Percentiles rank a stretch among this genome's conserved stretches.
Conservation (phyloP, 129 eudicot species). For the Escallonia herrerae region DNA sequence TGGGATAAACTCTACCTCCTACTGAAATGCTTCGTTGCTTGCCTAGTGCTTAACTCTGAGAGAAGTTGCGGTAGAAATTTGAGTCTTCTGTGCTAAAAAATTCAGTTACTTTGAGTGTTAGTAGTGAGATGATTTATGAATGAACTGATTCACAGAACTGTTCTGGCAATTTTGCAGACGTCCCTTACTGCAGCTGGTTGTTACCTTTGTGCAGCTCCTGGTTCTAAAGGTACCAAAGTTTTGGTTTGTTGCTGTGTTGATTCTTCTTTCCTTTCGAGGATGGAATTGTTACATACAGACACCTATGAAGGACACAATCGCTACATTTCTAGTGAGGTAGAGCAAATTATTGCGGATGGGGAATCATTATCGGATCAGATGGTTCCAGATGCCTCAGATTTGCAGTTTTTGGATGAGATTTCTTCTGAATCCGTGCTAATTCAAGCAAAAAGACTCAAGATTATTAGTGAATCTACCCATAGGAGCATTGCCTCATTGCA, state of each 20-base stretch:
- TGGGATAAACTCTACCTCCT: too few relatives aligned
- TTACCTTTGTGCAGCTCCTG: constrained; percentile 93
- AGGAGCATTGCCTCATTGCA: constrained; percentile 37
- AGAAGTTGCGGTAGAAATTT: not conserved
- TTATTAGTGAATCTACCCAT: constrained; percentile 54
- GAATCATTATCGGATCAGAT: constrained; percentile 27
- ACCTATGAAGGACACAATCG: constrained; percentile 14
- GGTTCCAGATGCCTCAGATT: constrained; percentile 24
- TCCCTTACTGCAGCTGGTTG: constrained; percentile 86
- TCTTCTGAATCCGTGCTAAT: constrained; percentile 55
- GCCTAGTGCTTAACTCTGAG: too few relatives aligned
- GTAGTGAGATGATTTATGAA: not conserved
- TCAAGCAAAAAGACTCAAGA: constrained; percentile 54
- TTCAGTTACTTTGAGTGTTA: too few relatives aligned
- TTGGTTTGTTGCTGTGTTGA: constrained; percentile 64
- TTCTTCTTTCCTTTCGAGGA: constrained; percentile 39
- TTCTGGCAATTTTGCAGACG: constrained; percentile 47
- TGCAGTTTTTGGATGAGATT: constrained; percentile 35
- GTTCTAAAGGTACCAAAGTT: constrained; percentile 78
- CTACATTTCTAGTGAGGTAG: constrained; percentile 30
- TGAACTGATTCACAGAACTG: not conserved
- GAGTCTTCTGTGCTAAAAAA: not conserved
- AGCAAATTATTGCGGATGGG: constrained; percentile 36
- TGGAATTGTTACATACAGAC: constrained; percentile 29
- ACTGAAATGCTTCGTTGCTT: too few relatives aligned